Conservation (phyloP, 2,329 filamentous ascomycete genomes). For the Sclerotinia nivalis region DNA sequence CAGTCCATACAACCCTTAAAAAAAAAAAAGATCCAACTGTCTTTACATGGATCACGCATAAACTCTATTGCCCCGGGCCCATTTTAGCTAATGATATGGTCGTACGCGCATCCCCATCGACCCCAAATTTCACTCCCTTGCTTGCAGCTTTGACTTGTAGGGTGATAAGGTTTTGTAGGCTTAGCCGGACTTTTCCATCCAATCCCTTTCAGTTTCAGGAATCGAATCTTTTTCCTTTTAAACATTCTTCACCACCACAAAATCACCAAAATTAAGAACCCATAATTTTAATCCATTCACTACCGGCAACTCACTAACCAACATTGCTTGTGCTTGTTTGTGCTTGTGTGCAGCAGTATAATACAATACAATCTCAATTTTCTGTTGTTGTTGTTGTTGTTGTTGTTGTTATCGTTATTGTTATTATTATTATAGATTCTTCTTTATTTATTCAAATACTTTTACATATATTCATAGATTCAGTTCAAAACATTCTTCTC, state of each 20-base stretch:
- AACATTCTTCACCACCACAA: conserved; percentile 1
- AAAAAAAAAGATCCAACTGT: background rate
- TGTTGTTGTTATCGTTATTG: no score
- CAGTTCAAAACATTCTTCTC: background rate
- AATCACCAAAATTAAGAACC: no score
- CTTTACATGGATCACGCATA: background rate
- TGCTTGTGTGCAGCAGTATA: no score
- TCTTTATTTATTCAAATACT: no score
- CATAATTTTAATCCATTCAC: background rate
- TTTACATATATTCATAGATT: no score
- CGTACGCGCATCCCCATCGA: conserved; percentile 6
- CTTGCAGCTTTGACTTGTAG: conserved; percentile 1
- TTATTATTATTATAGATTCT: no score
- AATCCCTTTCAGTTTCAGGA: background rate
- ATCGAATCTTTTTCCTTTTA: background rate
- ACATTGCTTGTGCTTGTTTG: background rate
- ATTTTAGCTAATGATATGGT: background rate
- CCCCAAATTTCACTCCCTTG: conserved; percentile 13
- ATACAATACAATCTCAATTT: no score
- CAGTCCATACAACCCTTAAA: background rate
- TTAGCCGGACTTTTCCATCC: background rate
- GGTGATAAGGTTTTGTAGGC: background rate
- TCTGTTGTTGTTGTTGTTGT: no score
- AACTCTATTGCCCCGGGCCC: background rate
- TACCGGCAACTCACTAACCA: background rate